These are phyloP conservation scores for Blastocystis sp. DNA, from an alignment of 352 stramenopile species.

Conservation along the genomic window DNA sequence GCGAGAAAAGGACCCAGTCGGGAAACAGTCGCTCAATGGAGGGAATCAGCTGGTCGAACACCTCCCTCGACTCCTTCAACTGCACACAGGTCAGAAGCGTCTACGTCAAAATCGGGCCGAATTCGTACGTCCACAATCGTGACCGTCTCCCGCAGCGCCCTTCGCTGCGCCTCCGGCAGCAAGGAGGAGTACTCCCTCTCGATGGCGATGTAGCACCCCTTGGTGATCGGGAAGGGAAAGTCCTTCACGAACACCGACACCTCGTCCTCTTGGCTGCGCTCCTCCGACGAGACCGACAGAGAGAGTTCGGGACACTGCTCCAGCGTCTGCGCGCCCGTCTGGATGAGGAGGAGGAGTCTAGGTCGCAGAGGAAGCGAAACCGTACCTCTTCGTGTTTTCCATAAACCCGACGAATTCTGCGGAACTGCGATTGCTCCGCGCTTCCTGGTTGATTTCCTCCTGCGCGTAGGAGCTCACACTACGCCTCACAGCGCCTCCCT, in stretches of 20 bases:
- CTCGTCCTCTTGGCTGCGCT: not conserved
- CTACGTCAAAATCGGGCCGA: not conserved
- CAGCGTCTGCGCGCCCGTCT: not conserved
- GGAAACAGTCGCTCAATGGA: constrained; percentile 15
- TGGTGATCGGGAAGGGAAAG: constrained; percentile 63
- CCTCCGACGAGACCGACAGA: not conserved
- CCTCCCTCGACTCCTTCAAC: constrained; percentile 2
- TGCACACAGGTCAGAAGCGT: not conserved
- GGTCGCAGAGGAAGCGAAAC: not conserved
- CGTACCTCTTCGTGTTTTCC: constrained; percentile 23
- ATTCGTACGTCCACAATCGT: not conserved
- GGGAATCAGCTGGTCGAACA: not conserved
- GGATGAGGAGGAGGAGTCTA: constrained; percentile 23
- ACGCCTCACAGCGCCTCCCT: not conserved
- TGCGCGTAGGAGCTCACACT: constrained; percentile 32
- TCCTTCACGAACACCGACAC: not conserved
- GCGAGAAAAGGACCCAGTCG: not conserved
- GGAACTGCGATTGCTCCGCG: not conserved
- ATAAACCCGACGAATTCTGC: constrained; percentile 28
- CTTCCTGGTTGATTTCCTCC: not conserved
- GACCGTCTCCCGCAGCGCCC: not conserved
- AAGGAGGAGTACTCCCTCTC: constrained; percentile 7
- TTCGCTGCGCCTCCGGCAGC: not conserved
- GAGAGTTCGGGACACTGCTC: not conserved
- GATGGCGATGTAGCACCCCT: constrained; percentile 57